Base-by-base conservation (phyloP, 139 green algal genomes). In the Volvox reticuliferus region DNA sequence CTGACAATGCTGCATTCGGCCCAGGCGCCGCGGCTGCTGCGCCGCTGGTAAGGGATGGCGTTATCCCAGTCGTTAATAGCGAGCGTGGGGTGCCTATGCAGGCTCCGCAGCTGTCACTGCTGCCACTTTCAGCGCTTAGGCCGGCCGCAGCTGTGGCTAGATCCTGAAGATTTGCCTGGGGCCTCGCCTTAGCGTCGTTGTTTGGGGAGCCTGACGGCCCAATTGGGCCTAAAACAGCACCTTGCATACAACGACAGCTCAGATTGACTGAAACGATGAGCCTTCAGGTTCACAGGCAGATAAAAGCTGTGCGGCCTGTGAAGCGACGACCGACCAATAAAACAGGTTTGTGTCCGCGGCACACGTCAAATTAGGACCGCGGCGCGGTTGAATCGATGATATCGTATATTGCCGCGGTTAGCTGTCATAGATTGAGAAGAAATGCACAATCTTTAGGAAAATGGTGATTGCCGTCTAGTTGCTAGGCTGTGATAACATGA, bases 41-140 rank as follows among this genome's bases (percentile, higher is more conserved):
- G 1, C 71, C 71, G 21, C 14, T 79, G 26, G 26, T 18, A 30
- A n/a, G 71, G 71, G 26, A 35, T 30, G 71, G 71, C 26, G 71
- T 5, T 30, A 36, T n/a, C 26, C 71, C 71, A 2, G 71, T 20
- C 71, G 71, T 33, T 2, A 20, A 79, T 18, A 79, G 71, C 26
- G 20, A n/a, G 21, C 71, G 71, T 2, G 71, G 71, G 18, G 71
- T 36, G 71, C 71, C 71, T 33, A 79, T 79, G 71, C 71, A 79
- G 21, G 71, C 71, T 20, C 71, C 71, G 71, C 71, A 79, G 71
- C 71, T 79, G 71, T 79, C 71, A 30, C 71, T 79, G 22, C 71
- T 79, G 71, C 71, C 71, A 30, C 71, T 79, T 35, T 79, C 71
- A 1, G 71, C 71, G 28, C 71, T 79, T 1, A 79, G 71, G 28